Evolutionary conservation across 1,284 basidiomycete genomes (phyloP).

Genomic region (Sporisorium sorghi): DNA sequence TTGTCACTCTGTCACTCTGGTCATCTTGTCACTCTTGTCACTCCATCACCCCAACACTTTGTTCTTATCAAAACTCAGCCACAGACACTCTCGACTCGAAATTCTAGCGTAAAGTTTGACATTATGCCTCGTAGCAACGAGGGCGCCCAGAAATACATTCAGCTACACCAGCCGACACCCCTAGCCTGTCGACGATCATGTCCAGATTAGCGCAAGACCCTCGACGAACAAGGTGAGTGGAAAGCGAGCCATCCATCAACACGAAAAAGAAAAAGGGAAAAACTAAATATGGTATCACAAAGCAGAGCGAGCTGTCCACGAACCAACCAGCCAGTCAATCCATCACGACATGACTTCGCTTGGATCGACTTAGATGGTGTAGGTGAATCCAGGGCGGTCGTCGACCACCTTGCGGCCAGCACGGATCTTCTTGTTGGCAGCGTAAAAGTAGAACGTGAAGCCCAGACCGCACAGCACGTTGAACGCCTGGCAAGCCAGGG

Average conservation of each 20-base stretch:
- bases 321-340: too few relatives aligned
- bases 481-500: slow-evolving; percentile 54
- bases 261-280: neutral
- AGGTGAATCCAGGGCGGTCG: slow-evolving; percentile 53
- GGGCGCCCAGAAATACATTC: slow-evolving; percentile 1
- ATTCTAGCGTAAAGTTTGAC: neutral
- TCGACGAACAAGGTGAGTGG: neutral
- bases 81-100: neutral
- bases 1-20: neutral
- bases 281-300: slow-evolving; percentile 2
- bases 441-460: slow-evolving; percentile 53
- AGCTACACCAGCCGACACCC: neutral
- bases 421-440: slow-evolving; percentile 54
- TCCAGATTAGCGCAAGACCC: neutral
- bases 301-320: neutral
- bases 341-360: too few relatives aligned
- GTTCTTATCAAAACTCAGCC: neutral
- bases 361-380: slow-evolving; percentile 54
- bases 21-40: neutral
- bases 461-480: slow-evolving; percentile 46
- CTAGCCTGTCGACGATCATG: neutral
- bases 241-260: neutral
- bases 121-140: neutral
- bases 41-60: neutral
- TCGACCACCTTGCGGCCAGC: slow-evolving; percentile 54